A percentile compares a stretch with the other conserved stretches of the same genome.
Conservation (phyloP, 805 yeast genomes). For the Komagataella populi region DNA sequence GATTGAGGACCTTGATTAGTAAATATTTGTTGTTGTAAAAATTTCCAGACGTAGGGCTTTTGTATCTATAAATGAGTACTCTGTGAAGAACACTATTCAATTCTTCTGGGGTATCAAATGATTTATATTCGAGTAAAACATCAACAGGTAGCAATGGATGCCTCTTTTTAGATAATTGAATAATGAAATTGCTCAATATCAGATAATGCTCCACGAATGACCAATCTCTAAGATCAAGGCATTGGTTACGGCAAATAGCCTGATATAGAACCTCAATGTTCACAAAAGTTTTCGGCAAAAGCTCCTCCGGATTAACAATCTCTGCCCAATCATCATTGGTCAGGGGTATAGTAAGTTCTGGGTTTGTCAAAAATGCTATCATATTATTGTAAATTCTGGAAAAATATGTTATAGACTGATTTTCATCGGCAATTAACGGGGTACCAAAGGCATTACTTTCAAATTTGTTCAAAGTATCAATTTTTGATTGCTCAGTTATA, state of each 20-base stretch:
- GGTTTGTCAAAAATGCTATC: conserved; percentile 14
- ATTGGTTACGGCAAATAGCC: conserved; percentile 33
- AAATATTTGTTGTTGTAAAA: conserved; percentile 22
- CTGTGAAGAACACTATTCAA: conserved; percentile 5
- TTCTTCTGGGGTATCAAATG: neutral
- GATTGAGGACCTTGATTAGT: conserved; percentile 25
- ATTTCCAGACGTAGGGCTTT: conserved; percentile 3
- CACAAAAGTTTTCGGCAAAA: conserved; percentile 11
- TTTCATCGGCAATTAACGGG: conserved; percentile 13
- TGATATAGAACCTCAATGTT: conserved; percentile 30
- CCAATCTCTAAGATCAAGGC: conserved; percentile 40
- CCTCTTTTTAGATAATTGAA: conserved; percentile 9
- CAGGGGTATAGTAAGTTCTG: conserved; percentile 12
- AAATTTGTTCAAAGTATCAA: conserved; percentile 34
- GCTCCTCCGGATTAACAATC: conserved; percentile 11
- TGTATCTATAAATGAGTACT: neutral
- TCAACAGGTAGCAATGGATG: conserved; percentile 15
- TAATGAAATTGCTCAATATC: conserved; percentile 14
- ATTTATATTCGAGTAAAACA: conserved; percentile 3
- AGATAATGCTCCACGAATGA: conserved; percentile 25
- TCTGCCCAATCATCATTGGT: conserved; percentile 13
- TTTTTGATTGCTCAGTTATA: conserved; percentile 32
- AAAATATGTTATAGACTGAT: conserved; percentile 15
- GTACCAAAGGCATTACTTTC: conserved; percentile 13
- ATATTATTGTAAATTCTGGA: conserved; percentile 19